Evolutionary conservation across 495 filamentous ascomycete genomes (phyloP), one percentile per base, ranked within the genome.

Genomic region (Parathielavia appendiculata): DNA sequence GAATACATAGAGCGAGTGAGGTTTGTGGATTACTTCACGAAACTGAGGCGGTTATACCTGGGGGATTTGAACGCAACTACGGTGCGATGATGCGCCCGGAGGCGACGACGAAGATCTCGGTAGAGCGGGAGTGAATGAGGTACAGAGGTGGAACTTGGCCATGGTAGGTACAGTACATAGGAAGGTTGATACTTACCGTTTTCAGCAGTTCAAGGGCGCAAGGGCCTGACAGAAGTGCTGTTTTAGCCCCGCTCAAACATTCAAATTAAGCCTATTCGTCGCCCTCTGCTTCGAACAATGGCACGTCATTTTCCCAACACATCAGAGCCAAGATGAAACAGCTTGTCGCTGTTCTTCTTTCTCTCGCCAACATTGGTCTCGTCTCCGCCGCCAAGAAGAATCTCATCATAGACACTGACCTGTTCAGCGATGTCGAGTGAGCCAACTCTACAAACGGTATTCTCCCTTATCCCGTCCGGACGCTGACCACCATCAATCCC

Each of bases 381-480:
- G 32, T 13, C 4, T 32, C 20, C 14, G 48, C 48, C 46, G 6
- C 46, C 41, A 55, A 46, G 19, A 70, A 71, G 54, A 67, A 66
- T 40, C 55, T 71, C 2, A 67, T 76, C 20, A 71, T 76, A 20
- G 74, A 76, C 45, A 75, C 74, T 3, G 74, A 75, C 30, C 61
- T 76, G 36, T 75, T 73, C 53, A 75, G 72, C 20, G 74, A 76
- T 35, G 73, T 76, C 23, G 74, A 76, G 69, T 72, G 52, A 38
- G 68, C 43, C 2, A 4, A 5, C 26, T 23, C 20, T 30, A 30
- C 26, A 30, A 30, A 2, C 26, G 3, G 6, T 2, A 30, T 30
- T 30, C 6, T 30, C 26, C 22, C 40, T 41, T 17, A 50, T 22
- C 35, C 4, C 53, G n/a, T 36, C n/a, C 19, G 22, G 8, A 17